A percentile compares a stretch with the other conserved stretches of the same genome.
Conservation (phyloP, 495 filamentous ascomycete genomes). For the Penicillium roqueforti region DNA sequence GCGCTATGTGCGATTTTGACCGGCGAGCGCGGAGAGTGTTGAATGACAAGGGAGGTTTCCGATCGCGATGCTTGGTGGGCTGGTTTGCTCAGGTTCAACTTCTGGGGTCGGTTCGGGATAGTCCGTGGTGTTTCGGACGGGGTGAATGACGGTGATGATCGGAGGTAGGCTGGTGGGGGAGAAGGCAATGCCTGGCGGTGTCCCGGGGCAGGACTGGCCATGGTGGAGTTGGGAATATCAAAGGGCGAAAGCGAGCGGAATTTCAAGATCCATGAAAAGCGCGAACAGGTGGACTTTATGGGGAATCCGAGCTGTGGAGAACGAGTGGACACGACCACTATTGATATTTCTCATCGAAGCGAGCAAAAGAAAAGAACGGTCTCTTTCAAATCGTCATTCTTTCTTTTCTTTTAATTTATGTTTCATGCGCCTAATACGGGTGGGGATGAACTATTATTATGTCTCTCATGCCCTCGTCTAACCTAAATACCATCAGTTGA, state of each 20-base stretch:
- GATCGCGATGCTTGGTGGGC: constrained; percentile 11
- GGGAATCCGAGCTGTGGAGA: not conserved
- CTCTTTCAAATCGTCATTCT: not conserved
- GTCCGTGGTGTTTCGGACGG: constrained; percentile 23
- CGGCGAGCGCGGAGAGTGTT: constrained; percentile 38
- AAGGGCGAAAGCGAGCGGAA: not conserved
- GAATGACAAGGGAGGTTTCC: constrained; percentile 24
- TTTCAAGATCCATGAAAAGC: not conserved
- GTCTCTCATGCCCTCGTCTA: not conserved
- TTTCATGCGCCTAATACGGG: not conserved
- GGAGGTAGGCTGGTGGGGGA: constrained; percentile 43
- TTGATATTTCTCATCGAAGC: constrained; percentile 4
- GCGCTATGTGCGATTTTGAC: constrained; percentile 37
- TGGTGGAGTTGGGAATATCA: constrained; percentile 9
- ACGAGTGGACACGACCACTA: constrained; percentile 4
- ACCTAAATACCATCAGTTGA: not conserved
- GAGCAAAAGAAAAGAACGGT: constrained; percentile 8
- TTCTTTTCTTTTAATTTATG: not conserved
- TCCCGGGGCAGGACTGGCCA: constrained; percentile 31
- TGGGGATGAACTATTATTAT: not conserved
- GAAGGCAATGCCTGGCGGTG: constrained; percentile 34
- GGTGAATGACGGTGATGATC: constrained; percentile 35
- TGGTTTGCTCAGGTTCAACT: constrained; percentile 27
- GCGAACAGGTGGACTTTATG: not conserved
- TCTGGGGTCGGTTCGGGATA: constrained; percentile 18